A percentile compares a stretch with the other conserved stretches of the same genome.
These are phyloP conservation scores for Ballota nigra DNA, from an alignment of 257 asterid genomes.

Conservation along the genomic window DNA sequence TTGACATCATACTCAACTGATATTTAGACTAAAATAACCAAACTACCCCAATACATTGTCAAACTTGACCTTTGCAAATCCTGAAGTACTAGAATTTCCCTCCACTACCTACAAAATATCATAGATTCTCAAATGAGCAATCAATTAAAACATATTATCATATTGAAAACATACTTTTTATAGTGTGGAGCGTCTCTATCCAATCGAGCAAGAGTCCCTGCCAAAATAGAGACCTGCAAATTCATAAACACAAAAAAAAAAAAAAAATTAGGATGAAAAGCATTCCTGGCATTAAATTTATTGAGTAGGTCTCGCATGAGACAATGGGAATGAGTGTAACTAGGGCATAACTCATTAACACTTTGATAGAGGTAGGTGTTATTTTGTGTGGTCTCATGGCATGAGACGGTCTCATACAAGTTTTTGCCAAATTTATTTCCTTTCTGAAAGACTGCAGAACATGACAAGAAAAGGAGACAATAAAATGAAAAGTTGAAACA, in stretches of 20 bases:
- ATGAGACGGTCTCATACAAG: no score
- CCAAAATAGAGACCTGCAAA: conserved; percentile 92
- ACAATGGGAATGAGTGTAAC: no score
- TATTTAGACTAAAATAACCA: not conserved
- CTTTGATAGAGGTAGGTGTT: no score
- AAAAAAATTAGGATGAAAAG: conserved; percentile 23
- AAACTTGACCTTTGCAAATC: not conserved
- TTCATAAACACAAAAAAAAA: no score
- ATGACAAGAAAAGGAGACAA: not conserved
- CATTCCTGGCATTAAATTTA: conserved; percentile 9
- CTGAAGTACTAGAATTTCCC: conserved; percentile 12
- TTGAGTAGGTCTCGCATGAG: no score
- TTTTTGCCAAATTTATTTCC: no score
- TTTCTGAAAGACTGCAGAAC: not conserved
- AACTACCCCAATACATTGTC: conserved; percentile 3
- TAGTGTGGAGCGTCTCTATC: conserved; percentile 98
- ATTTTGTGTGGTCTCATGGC: no score
- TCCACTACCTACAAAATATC: conserved; percentile 14
- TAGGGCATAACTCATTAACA: no score
- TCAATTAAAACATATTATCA: conserved; percentile 8
- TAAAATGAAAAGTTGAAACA: no score
- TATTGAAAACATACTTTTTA: conserved; percentile 61
- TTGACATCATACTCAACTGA: conserved; percentile 6
- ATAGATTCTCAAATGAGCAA: conserved; percentile 14
- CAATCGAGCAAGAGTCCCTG: conserved; percentile 98